phyloP scores from a whole-genome alignment of 192 early-diverging fungal species.

The Spizellomyces punctatus region DNA sequence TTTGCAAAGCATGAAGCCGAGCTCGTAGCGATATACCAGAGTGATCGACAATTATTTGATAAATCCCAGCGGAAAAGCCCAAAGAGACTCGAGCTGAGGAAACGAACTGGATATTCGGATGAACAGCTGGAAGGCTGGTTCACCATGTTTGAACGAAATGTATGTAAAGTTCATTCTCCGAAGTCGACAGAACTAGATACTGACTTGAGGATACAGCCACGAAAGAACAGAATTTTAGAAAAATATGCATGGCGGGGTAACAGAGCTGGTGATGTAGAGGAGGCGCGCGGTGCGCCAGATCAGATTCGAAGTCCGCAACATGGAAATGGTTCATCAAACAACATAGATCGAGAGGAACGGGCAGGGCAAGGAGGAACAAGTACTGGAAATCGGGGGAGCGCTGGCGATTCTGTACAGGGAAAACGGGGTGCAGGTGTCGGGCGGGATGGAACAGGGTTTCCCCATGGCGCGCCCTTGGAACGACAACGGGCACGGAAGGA shows the following conservation, averaged over 20 bases:
- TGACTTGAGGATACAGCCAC: slow-evolving; percentile 50
- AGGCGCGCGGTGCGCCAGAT: background rate
- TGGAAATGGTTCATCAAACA: slow-evolving; percentile 12
- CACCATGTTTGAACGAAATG: slow-evolving; percentile 82
- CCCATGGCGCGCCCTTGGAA: slow-evolving; percentile 12
- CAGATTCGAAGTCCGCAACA: slow-evolving; percentile 4
- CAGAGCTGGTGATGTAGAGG: slow-evolving; percentile 26
- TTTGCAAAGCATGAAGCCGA: slow-evolving; percentile 58
- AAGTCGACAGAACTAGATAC: too few species aligned
- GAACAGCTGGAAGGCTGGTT: slow-evolving; percentile 95
- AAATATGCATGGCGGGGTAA: slow-evolving; percentile 65
- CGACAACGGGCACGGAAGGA: background rate
- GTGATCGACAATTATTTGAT: slow-evolving; percentile 66
- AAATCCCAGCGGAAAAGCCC: slow-evolving; percentile 60
- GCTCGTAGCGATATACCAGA: slow-evolving; percentile 62
- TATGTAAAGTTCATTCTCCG: slow-evolving; percentile 41
- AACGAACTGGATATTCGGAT: slow-evolving; percentile 75
- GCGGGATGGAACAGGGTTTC: slow-evolving; percentile 51
- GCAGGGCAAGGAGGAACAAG: slow-evolving; percentile 25
- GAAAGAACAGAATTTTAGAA: slow-evolving; percentile 61
- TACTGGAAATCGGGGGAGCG: background rate
- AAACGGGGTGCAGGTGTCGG: background rate
- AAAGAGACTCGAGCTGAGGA: slow-evolving; percentile 60
- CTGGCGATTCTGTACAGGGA: background rate
- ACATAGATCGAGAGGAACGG: slow-evolving; percentile 22